These are phyloP conservation scores for Lignosus rhinocerotis DNA, from an alignment of 1,284 basidiomycete species.

Conservation along the genomic window DNA sequence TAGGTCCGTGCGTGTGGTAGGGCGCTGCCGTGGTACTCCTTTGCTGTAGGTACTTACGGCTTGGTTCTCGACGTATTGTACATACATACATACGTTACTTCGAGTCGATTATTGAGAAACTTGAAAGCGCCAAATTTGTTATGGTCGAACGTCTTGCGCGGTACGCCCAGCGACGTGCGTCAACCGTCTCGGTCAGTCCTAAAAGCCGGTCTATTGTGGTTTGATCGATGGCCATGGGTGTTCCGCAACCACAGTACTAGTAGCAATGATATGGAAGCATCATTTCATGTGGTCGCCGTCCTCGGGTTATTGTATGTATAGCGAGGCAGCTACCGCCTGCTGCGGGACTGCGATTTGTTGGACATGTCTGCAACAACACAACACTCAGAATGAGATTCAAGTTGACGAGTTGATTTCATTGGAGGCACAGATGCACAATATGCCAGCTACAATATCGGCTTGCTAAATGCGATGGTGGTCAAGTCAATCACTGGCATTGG, in stretches of 20 bases:
- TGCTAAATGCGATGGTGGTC: too few relatives aligned
- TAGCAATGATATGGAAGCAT: background rate
- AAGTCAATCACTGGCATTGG: too few relatives aligned
- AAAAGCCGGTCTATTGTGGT: background rate
- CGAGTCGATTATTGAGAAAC: background rate
- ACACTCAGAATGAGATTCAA: too few relatives aligned
- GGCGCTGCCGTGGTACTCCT: background rate
- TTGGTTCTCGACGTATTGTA: conserved; percentile 7
- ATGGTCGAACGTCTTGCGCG: background rate
- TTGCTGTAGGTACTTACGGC: conserved; percentile 19
- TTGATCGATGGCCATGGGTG: background rate
- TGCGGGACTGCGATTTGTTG: too few relatives aligned
- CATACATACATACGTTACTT: conserved; percentile 14
- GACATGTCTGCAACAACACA: too few relatives aligned
- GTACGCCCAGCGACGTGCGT: background rate
- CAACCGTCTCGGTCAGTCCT: background rate
- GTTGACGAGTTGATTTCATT: too few relatives aligned
- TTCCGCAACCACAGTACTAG: background rate
- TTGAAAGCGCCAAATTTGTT: background rate
- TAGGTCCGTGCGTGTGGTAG: too few relatives aligned
- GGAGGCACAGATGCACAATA: too few relatives aligned
- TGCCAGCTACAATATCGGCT: too few relatives aligned
- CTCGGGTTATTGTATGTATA: too few relatives aligned
- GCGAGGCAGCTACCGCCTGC: too few relatives aligned
- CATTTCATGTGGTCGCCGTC: background rate